Percentiles rank a stretch among this genome's conserved stretches.
phyloP scores from a whole-genome alignment of 768 basidiomycete species.

The Russula ochroleuca region DNA sequence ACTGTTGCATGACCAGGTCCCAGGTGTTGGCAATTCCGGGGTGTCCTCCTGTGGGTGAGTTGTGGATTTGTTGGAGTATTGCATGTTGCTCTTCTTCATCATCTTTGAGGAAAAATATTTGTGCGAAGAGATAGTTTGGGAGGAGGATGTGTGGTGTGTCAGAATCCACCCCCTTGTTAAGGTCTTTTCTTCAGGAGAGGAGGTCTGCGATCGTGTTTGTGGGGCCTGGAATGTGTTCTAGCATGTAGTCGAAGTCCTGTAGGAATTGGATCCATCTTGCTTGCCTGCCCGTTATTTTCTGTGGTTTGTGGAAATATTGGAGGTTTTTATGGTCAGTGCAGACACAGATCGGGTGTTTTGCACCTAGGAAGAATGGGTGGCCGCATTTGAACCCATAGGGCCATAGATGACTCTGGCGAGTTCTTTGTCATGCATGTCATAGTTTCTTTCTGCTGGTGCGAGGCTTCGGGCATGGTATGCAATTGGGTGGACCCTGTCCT shows the following conservation, averaged over 20 bases:
- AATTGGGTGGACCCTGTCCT: too few relatives aligned
- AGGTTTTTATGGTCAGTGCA: too few relatives aligned
- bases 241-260: not conserved
- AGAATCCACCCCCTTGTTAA: not conserved
- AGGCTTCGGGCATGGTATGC: too few relatives aligned
- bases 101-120: not conserved
- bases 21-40: not conserved
- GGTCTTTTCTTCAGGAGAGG: not conserved
- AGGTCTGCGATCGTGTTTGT: not conserved
- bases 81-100: fast-evolving
- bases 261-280: not conserved
- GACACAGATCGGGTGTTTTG: too few relatives aligned
- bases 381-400: too few relatives aligned
- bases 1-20: not conserved
- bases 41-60: not conserved
- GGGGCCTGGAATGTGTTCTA: fast-evolving
- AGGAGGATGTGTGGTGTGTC: not conserved
- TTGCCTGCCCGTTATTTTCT: not conserved
- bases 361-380: too few relatives aligned
- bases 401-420: too few relatives aligned
- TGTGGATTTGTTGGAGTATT: not conserved
- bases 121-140: not conserved
- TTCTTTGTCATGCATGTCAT: too few relatives aligned
- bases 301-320: not conserved
- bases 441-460: too few relatives aligned